phyloP scores from a whole-genome alignment of 345 rosid species.

The Heritiera littoralis region DNA sequence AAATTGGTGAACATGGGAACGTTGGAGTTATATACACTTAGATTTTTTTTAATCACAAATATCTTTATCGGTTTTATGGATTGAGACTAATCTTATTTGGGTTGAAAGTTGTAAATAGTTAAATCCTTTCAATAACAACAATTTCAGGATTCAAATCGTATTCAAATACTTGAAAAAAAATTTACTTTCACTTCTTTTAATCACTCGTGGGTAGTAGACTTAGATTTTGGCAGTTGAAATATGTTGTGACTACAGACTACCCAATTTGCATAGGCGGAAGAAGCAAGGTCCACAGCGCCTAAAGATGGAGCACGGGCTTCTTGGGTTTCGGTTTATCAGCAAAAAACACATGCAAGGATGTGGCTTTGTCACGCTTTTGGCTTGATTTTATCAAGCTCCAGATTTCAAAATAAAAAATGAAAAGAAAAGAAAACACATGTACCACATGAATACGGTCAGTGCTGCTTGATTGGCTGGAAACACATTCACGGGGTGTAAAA shows the following conservation, averaged over 20 bases:
- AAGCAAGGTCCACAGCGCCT: neutral
- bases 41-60: too few relatives aligned
- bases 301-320: neutral
- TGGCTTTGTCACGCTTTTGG: conserved; percentile 19
- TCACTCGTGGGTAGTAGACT: too few relatives aligned
- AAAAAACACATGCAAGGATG: conserved; percentile 4
- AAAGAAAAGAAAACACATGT: conserved; percentile 20
- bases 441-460: conserved; percentile 30
- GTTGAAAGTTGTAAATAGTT: too few relatives aligned
- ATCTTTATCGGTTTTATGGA: too few relatives aligned
- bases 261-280: neutral
- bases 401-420: too few relatives aligned
- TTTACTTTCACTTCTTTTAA: too few relatives aligned
- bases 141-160: too few relatives aligned
- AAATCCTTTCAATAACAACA: too few relatives aligned
- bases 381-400: conserved; percentile 5
- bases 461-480: conserved; percentile 12
- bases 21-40: neutral
- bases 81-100: too few relatives aligned
- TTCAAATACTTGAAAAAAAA: too few relatives aligned
- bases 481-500: conserved; percentile 10
- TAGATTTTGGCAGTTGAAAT: neutral
- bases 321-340: neutral
- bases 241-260: neutral
- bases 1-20: neutral